phyloP scores from a whole-genome alignment of 1,284 basidiomycete genomes.

The Tranzscheliella williamsii region DNA sequence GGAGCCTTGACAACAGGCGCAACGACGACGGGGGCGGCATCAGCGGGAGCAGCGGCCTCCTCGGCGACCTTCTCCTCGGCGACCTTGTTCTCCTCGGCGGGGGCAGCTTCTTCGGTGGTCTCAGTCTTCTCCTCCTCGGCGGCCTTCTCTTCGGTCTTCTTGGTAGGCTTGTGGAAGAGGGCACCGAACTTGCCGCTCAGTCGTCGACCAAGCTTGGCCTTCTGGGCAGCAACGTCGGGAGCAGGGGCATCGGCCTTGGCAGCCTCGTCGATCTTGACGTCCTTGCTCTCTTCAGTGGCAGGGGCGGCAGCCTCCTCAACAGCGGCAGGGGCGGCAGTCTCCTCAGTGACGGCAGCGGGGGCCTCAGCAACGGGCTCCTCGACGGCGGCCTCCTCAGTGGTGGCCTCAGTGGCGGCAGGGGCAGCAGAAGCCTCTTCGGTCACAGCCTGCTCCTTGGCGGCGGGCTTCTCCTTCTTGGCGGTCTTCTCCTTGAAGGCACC shows the following conservation, averaged over 20 bases:
- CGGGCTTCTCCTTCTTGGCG: conserved; percentile 38
- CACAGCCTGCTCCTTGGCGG: conserved; percentile 24
- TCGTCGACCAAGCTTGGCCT: conserved; percentile 50
- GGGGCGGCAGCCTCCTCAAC: conserved; percentile 6
- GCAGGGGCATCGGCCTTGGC: conserved; percentile 44
- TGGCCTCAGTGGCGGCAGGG: conserved; percentile 16
- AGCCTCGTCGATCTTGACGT: conserved; percentile 49
- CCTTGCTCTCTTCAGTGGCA: conserved; percentile 27
- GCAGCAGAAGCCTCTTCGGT: conserved; percentile 6
- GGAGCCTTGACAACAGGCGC: conserved; percentile 31
- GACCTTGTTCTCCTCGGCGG: conserved; percentile 7
- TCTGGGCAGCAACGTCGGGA: conserved; percentile 40
- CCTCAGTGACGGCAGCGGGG: conserved; percentile 15
- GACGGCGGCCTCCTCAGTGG: conserved; percentile 8
- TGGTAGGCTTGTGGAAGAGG: conserved; percentile 48
- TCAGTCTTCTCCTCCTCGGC: conserved; percentile 11
- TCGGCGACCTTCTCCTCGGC: conserved; percentile 13
- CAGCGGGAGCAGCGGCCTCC: conserved; percentile 36
- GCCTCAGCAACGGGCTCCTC: conserved; percentile 16
- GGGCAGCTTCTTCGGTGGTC: conserved; percentile 10
- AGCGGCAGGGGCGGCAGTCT: conserved; percentile 19
- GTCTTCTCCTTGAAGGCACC: conserved; percentile 48
- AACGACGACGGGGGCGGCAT: conserved; percentile 11
- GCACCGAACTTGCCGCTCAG: conserved; percentile 46
- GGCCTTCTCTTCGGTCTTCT: conserved; percentile 38